These are phyloP conservation scores for Ogataea pilisensis DNA, from an alignment of 805 yeast species.

Conservation along the genomic window DNA sequence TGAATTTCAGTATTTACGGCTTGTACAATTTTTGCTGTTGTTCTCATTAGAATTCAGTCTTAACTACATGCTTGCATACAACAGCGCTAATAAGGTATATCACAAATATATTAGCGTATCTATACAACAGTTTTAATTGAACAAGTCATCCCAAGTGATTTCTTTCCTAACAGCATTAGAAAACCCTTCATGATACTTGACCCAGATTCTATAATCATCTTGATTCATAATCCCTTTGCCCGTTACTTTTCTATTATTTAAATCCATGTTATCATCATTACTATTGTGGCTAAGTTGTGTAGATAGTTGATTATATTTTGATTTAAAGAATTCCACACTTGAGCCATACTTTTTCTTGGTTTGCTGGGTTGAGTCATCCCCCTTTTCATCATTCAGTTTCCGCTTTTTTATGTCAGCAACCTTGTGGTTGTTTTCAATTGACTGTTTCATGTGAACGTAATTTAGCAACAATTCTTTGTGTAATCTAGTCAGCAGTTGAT, in stretches of 20 bases:
- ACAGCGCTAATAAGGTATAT: no score
- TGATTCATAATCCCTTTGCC: constrained; percentile 15
- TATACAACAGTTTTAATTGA: constrained; percentile 23
- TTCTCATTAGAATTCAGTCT: no score
- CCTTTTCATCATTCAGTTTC: constrained; percentile 1
- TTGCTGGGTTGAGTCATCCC: constrained; percentile 12
- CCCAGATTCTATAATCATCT: constrained; percentile 57
- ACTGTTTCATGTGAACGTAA: constrained; percentile 6
- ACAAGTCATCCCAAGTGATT: constrained; percentile 70
- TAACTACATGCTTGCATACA: no score
- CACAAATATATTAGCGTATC: no score
- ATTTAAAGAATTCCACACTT: constrained; percentile 39
- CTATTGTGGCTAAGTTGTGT: constrained; percentile 11
- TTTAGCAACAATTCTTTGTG: constrained; percentile 14
- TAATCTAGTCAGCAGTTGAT: constrained; percentile 10
- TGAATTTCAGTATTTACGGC: no score
- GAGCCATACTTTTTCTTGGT: constrained; percentile 14
- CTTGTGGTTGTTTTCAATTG: constrained; percentile 6
- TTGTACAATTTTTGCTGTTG: no score
- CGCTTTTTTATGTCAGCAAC: constrained; percentile 14
- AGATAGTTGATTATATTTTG: constrained; percentile 32
- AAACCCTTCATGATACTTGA: constrained; percentile 88
- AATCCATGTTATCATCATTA: constrained; percentile 1
- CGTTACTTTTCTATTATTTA: constrained; percentile 8
- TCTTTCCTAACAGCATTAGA: constrained; percentile 87